Evolutionary conservation across 768 basidiomycete genomes (phyloP).

Genomic region (Fistulinella prunicolor): DNA sequence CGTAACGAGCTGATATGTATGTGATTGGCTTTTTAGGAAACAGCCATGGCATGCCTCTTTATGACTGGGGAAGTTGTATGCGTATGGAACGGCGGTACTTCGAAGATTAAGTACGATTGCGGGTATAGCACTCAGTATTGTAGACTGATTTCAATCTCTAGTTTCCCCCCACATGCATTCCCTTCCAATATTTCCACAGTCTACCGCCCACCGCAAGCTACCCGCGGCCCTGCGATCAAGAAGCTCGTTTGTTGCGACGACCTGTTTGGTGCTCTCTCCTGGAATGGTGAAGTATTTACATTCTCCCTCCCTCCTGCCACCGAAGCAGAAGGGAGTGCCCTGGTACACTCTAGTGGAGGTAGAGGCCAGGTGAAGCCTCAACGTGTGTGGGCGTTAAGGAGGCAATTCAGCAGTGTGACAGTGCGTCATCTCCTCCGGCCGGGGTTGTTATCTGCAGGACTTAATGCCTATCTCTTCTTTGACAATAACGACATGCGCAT

Average conservation of each 20-base stretch:
- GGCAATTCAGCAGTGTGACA: constrained; percentile 80
- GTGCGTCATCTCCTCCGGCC: constrained; percentile 38
- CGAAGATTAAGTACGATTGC: constrained; percentile 63
- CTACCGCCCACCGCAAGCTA: constrained; percentile 79
- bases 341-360: constrained; percentile 16
- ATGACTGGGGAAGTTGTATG: constrained; percentile 80
- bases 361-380: constrained; percentile 62
- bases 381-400: constrained; percentile 85
- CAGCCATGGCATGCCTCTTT: constrained; percentile 78
- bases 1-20: not conserved
- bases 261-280: constrained; percentile 77
- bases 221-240: constrained; percentile 64
- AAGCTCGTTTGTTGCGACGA: constrained; percentile 82
- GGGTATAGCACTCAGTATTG: not conserved
- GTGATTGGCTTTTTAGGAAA: constrained; percentile 60
- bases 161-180: constrained; percentile 77
- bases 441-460: not conserved
- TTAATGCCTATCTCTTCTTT: not conserved
- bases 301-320: constrained; percentile 50
- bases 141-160: constrained; percentile 22
- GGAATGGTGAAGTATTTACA: constrained; percentile 88
- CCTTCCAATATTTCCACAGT: constrained; percentile 64
- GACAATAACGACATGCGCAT: not conserved
- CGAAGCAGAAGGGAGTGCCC: constrained; percentile 23
- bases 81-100: constrained; percentile 71